A percentile compares a stretch with the other conserved stretches of the same genome.
phyloP scores from a whole-genome alignment of 345 rosid species.

The Bruguiera parviflora region DNA sequence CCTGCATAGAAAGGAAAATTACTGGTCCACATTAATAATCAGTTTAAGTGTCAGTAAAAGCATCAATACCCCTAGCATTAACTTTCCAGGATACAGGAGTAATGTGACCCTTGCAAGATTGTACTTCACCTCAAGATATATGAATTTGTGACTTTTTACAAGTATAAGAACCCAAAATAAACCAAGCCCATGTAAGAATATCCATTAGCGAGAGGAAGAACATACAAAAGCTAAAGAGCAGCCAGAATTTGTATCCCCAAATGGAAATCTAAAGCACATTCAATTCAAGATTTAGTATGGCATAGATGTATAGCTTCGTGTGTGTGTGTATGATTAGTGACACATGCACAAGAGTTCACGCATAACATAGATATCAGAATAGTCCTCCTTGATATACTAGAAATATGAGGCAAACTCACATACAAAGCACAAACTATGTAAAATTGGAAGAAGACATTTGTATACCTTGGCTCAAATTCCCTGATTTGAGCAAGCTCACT shows the following conservation, averaged over 20 bases:
- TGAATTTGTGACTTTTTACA: neutral
- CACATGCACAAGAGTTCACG: neutral
- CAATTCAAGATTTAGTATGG: neutral
- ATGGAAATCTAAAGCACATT: neutral
- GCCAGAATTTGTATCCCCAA: neutral
- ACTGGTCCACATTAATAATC: too few species aligned
- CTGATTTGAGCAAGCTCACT: constrained; percentile 78
- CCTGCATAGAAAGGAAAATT: too few species aligned
- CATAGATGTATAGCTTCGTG: neutral
- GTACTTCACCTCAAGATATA: neutral
- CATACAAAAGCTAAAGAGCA: neutral
- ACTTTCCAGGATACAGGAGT: neutral
- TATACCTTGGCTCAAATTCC: constrained; percentile 97
- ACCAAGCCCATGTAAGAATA: neutral
- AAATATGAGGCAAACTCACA: neutral
- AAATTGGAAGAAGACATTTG: constrained; percentile 4
- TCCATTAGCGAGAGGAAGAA: neutral
- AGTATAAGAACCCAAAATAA: neutral
- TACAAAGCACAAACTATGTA: neutral
- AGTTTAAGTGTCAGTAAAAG: too few species aligned
- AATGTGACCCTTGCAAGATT: neutral
- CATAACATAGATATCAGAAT: neutral
- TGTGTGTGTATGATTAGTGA: neutral
- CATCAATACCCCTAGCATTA: neutral
- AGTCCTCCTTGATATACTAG: neutral